phyloP scores from a whole-genome alignment of 371 early-diverging fungal genomes.

The Mortierella sp. region DNA sequence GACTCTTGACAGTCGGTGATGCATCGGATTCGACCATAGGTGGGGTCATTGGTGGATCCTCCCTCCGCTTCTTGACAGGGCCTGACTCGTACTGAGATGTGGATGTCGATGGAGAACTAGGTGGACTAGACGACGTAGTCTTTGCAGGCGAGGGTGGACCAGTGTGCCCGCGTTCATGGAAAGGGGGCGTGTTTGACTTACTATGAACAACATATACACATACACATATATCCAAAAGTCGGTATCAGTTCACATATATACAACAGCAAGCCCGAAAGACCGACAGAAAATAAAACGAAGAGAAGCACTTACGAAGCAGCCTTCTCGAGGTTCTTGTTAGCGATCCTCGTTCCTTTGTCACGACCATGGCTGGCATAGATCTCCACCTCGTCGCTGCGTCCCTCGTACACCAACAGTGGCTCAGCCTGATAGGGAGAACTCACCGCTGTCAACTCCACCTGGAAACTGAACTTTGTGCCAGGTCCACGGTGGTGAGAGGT shows the following conservation, averaged over 20 bases:
- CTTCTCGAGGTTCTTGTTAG: slow-evolving; percentile 25
- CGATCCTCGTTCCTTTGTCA: slow-evolving; percentile 27
- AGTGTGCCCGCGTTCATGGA: slow-evolving; percentile 21
- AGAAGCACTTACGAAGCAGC: too few relatives aligned
- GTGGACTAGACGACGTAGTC: slow-evolving; percentile 40
- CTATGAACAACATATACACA: too few relatives aligned
- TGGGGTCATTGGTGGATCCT: slow-evolving; percentile 41
- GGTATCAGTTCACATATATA: too few relatives aligned
- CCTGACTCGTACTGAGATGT: slow-evolving; percentile 24
- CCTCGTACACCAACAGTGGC: slow-evolving; percentile 29
- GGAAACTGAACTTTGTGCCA: slow-evolving; percentile 50
- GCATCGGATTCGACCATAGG: slow-evolving; percentile 29
- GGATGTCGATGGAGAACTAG: slow-evolving; percentile 28
- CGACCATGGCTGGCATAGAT: slow-evolving; percentile 51
- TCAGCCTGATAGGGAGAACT: slow-evolving; percentile 18
- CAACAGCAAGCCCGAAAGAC: too few relatives aligned
- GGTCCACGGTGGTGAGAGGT: slow-evolving; percentile 51
- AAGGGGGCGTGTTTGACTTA: slow-evolving; percentile 28
- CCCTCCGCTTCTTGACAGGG: slow-evolving; percentile 39
- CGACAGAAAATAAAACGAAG: too few relatives aligned
- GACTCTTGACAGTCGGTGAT: slow-evolving; percentile 36
- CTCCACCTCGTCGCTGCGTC: slow-evolving; percentile 49
- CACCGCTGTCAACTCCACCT: slow-evolving; percentile 36
- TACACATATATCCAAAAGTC: too few relatives aligned
- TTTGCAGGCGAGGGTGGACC: slow-evolving; percentile 49